phyloP scores from a whole-genome alignment of 225 moss, liverwort and hornwort genomes.

The Polytrichum formosum region DNA sequence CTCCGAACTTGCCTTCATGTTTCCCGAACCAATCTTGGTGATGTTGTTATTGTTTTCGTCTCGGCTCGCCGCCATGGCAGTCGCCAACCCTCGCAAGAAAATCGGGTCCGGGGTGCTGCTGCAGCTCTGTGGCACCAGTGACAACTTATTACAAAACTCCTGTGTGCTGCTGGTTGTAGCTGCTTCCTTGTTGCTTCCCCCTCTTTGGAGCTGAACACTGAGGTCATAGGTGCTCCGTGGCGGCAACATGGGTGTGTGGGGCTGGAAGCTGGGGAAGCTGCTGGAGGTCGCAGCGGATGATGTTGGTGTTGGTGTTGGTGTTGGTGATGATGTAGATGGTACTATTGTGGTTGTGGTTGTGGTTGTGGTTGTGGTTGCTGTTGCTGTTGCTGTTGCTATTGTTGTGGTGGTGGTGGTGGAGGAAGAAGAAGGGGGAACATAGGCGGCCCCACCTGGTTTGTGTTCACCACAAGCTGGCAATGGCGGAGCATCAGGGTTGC shows the following conservation, averaged over 20 bases:
- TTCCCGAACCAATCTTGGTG: not conserved
- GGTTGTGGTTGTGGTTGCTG: no score
- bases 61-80: not conserved
- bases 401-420: not conserved
- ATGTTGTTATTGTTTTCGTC: not conserved
- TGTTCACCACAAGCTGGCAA: constrained; percentile 48
- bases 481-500: constrained; percentile 37
- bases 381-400: not conserved
- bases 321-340: no score
- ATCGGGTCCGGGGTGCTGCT: constrained; percentile 12
- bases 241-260: not conserved
- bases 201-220: constrained; percentile 3
- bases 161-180: constrained; percentile 8
- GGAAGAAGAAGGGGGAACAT: constrained; percentile 19
- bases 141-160: not conserved
- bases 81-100: not conserved
- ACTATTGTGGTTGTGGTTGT: no score
- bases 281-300: no score
- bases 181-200: constrained; percentile 7
- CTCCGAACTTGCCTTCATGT: not conserved
- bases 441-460: constrained; percentile 50
- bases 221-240: constrained; percentile 30
- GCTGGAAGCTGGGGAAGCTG: not conserved
- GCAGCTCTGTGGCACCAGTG: constrained; percentile 22
- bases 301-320: no score